Evolutionary conservation across 345 rosid species (phyloP).

Genomic region (Eutrema japonicum): DNA sequence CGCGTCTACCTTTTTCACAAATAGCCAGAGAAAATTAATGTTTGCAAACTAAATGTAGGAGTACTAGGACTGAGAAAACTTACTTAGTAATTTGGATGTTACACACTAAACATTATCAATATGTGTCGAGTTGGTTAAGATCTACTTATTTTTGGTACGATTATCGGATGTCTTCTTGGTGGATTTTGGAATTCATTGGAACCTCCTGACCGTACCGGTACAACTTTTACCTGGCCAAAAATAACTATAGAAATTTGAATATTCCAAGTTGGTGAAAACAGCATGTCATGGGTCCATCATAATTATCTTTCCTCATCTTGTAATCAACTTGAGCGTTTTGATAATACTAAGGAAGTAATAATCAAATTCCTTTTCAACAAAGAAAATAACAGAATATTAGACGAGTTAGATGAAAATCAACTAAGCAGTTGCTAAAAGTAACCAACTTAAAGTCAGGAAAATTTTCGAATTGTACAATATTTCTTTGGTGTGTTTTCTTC

Average conservation of each 20-base stretch:
- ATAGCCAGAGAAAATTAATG: background rate
- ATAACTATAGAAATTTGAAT: conserved; percentile 32
- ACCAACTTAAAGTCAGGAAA: conserved; percentile 24
- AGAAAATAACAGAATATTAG: conserved; percentile 19
- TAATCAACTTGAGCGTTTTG: conserved; percentile 42
- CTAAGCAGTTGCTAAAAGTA: conserved; percentile 33
- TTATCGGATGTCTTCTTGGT: conserved; percentile 1
- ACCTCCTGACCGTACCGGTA: conserved; percentile 18
- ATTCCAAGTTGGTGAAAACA: conserved; percentile 35
- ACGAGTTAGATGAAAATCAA: conserved; percentile 28
- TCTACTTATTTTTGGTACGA: background rate
- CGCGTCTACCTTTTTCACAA: background rate
- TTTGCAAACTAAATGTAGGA: background rate
- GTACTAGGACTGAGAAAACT: background rate
- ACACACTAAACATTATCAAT: background rate
- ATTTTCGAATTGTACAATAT: background rate
- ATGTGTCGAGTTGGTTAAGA: conserved; percentile 13
- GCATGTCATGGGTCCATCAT: conserved; percentile 42
- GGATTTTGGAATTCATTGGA: conserved; percentile 8
- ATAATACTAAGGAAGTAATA: conserved; percentile 32
- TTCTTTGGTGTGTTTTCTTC: conserved; percentile 29
- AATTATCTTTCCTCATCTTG: conserved; percentile 35
- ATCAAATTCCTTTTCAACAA: conserved; percentile 33
- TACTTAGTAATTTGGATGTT: background rate
- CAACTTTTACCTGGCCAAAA: background rate